phyloP scores from a whole-genome alignment of 2,329 filamentous ascomycete genomes.

The Grosmannia penicillata region DNA sequence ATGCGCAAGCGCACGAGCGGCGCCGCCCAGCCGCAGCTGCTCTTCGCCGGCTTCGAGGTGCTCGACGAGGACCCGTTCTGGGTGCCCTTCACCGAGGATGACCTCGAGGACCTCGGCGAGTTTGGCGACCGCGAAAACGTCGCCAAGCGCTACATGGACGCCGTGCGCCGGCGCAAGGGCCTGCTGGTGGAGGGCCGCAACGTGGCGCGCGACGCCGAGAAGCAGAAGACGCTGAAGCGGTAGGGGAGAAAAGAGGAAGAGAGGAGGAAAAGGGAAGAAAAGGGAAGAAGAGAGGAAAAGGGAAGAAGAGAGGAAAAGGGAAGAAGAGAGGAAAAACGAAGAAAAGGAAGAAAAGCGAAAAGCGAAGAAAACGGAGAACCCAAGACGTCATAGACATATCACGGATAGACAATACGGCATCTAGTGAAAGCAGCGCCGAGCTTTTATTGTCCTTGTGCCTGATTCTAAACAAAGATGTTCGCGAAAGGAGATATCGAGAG shows the following conservation, averaged over 20 bases:
- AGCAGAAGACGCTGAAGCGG: constrained; percentile 60
- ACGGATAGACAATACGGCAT: too few species aligned
- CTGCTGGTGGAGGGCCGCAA: constrained; percentile 66
- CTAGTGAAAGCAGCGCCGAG: constrained; percentile 15
- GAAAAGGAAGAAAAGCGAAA: too few species aligned
- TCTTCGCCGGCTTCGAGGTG: constrained; percentile 86
- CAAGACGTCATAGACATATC: too few species aligned
- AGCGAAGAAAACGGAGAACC: not conserved
- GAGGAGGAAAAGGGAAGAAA: not conserved
- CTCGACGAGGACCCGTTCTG: constrained; percentile 95
- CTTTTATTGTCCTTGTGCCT: constrained; percentile 2
- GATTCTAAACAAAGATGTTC: not conserved
- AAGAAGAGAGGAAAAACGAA: not conserved
- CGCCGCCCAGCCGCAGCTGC: constrained; percentile 79
- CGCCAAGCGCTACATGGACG: constrained; percentile 90
- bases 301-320: not conserved
- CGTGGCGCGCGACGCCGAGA: constrained; percentile 77
- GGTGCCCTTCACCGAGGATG: constrained; percentile 93
- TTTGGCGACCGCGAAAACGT: constrained; percentile 89
- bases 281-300: not conserved
- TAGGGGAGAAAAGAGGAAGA: constrained; percentile 15
- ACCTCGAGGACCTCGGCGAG: constrained; percentile 90
- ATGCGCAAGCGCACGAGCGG: constrained; percentile 90
- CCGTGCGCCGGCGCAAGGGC: constrained; percentile 74
- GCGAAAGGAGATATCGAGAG: not conserved